Conservation (phyloP, 2,329 filamentous ascomycete genomes). For the Beauveria medogensis region DNA sequence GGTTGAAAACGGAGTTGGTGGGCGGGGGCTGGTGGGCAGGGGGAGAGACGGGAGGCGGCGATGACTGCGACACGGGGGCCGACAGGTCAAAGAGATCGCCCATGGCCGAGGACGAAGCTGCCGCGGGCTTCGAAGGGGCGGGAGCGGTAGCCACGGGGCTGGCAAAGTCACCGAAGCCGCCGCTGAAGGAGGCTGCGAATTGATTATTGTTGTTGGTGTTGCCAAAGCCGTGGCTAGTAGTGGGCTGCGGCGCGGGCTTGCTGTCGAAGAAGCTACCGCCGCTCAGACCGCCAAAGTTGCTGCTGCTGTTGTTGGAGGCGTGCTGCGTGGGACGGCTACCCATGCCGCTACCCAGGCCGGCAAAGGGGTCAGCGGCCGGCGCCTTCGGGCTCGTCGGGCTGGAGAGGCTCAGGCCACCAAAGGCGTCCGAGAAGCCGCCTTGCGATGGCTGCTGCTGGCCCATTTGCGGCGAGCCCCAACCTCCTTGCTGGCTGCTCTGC, state of each 20-base stretch:
- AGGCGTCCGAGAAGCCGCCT: constrained; percentile 64
- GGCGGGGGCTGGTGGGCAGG: constrained; percentile 32
- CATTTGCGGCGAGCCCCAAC: constrained; percentile 53
- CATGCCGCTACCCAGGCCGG: constrained; percentile 41
- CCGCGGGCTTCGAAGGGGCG: constrained; percentile 30
- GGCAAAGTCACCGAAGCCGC: constrained; percentile 60
- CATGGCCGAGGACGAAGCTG: constrained; percentile 49
- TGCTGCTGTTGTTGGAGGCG: constrained; percentile 32
- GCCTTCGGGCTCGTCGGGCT: constrained; percentile 35
- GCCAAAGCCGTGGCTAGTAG: not conserved
- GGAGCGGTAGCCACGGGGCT: constrained; percentile 43
- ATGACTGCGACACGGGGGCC: constrained; percentile 40
- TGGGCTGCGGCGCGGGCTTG: constrained; percentile 42
- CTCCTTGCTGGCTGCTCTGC: constrained; percentile 49
- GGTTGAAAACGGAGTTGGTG: constrained; percentile 69
- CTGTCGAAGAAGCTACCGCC: constrained; percentile 80
- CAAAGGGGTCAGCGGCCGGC: constrained; percentile 46
- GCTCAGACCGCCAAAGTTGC: constrained; percentile 46
- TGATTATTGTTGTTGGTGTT: not conserved
- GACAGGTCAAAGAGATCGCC: constrained; percentile 78
- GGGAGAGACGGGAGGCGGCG: constrained; percentile 32
- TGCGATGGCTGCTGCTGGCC: constrained; percentile 18
- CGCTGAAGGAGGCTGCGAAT: constrained; percentile 29
- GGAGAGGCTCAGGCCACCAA: constrained; percentile 38
- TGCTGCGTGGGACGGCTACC: constrained; percentile 27